These are phyloP conservation scores for Davidsoniella eucalypti DNA, from an alignment of 2,329 filamentous ascomycete species.

Conservation along the genomic window DNA sequence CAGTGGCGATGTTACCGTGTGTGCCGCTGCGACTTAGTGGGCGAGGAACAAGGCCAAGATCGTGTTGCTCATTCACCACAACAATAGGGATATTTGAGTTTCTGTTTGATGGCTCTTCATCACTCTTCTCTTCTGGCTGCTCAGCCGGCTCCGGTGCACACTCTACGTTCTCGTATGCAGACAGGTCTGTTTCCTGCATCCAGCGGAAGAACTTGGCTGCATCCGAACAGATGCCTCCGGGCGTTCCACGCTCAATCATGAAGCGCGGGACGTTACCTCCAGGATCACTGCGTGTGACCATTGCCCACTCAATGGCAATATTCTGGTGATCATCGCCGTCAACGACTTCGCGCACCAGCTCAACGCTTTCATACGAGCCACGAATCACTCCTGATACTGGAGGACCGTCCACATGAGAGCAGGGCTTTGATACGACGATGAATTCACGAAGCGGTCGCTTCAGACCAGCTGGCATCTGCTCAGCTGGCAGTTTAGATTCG, in stretches of 20 bases:
- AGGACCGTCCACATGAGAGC: conserved; percentile 57
- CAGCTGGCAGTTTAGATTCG: conserved; percentile 11
- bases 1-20: not conserved
- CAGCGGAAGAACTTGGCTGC: conserved; percentile 70
- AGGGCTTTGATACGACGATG: conserved; percentile 78
- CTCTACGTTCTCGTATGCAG: not conserved
- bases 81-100: not conserved
- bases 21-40: not conserved
- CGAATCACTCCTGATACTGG: conserved; percentile 58
- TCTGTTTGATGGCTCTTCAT: not conserved
- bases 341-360: conserved; percentile 64
- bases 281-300: conserved; percentile 80
- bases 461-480: not conserved
- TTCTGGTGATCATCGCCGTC: not conserved
- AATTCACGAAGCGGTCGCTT: conserved; percentile 45
- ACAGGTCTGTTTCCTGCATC: conserved; percentile 22
- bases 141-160: not conserved
- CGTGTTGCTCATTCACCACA: not conserved
- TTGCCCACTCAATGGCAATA: conserved; percentile 60
- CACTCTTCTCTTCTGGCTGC: not conserved
- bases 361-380: conserved; percentile 79
- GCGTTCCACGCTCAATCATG: conserved; percentile 81
- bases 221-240: conserved; percentile 61
- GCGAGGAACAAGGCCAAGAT: not conserved
- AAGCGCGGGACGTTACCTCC: conserved; percentile 78